Base-by-base conservation (phyloP, 2,329 filamentous ascomycete species). In the Colletotrichum destructivum region DNA sequence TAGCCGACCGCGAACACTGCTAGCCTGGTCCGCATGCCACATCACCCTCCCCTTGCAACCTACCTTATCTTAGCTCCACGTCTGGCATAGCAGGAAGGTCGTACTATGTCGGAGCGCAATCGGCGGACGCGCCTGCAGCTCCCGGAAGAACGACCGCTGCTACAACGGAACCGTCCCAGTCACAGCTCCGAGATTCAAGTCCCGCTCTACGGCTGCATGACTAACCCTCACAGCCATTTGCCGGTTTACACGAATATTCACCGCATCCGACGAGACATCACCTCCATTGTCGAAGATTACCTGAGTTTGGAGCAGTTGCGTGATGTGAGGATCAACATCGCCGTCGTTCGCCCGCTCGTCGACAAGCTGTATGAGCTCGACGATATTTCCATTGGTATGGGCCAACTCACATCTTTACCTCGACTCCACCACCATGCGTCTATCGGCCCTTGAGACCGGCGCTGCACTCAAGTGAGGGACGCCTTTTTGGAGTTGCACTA, bases 191-290 rank as follows among this genome's bases (percentile, higher is more conserved):
- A 84, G 59, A 76, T 77, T 13, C 69, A 72, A 51, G 83, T 83
- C 49, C 81, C 82, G 9, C 81, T 89, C 63, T 89, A 85, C 78
- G 87, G 87, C 77, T 89, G 88, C 80, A 81, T 82, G 75, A 79
- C 88, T 18, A 89, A 91, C 76, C 84, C 88, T 40, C 90, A 93
- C 80, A 85, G 85, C 23, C 85, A 89, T 74, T 82, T 95, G 75
- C 91, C 92, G 49, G 91, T 95, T 16, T 95, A 95, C 82, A 92
- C 89, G 61, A 95, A 91, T 74, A 94, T 95, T 76, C 93, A 95
- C 80, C 87, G 91, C 72, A 90, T 92, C 79, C 87, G 89, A 46
- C 87, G 89, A 78, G 90, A 92, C 79, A 88, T 92, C 69, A 84
- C 87, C 73, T 88, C 87, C 68, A 89, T 91, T 40, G 89, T 91